Conservation (phyloP, 73 alveolate genomes). For the Blepharisma stoltei region DNA sequence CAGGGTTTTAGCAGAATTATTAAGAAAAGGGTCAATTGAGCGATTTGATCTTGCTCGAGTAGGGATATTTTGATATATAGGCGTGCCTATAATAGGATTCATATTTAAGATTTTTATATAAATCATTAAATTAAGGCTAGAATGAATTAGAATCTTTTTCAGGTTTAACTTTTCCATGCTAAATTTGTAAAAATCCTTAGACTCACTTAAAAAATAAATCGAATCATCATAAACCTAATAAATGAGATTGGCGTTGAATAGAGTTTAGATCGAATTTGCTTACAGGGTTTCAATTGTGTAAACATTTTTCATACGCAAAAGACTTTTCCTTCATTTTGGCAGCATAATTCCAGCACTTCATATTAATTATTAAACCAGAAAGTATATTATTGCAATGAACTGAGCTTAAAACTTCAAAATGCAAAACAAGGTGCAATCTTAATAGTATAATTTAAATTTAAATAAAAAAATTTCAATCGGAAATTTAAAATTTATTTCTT, state of each 20-base stretch:
- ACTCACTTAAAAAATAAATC: not conserved
- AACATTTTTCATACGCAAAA: not conserved
- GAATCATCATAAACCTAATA: not conserved
- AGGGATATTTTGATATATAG: no score
- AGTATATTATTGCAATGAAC: not conserved
- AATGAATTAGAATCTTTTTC: conserved; percentile 22
- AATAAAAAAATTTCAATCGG: no score
- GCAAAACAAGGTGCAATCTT: no score
- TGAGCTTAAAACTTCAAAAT: not conserved
- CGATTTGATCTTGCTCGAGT: no score
- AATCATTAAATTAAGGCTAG: no score
- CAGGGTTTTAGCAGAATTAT: no score
- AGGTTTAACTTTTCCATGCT: conserved; percentile 46
- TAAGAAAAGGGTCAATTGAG: no score
- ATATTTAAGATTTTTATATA: no score
- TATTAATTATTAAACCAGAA: not conserved
- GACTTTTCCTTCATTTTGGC: not conserved
- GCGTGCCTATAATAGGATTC: no score
- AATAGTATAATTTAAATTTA: no score
- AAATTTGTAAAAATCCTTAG: conserved; percentile 35
- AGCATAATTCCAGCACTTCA: not conserved
- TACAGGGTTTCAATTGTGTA: not conserved
- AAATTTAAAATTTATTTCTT: no score
- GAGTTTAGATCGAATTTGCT: not conserved
- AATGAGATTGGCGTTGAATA: not conserved